phyloP scores from a whole-genome alignment of 345 rosid species.

The Hypericum androsaemum region DNA sequence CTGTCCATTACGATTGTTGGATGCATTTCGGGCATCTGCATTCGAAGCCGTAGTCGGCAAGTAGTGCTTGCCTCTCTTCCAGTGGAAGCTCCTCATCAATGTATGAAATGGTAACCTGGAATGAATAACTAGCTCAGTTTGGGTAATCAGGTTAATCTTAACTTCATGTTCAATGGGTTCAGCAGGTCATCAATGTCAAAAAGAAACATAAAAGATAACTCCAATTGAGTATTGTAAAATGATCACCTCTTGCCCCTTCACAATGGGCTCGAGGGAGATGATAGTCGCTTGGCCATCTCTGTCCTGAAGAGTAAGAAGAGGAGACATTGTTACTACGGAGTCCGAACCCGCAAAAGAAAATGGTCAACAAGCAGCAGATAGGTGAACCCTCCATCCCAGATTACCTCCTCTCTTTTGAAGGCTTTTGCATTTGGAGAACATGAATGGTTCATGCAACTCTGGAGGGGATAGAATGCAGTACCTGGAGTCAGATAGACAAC shows the following conservation, averaged over 20 bases:
- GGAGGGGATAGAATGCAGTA: conserved; percentile 86
- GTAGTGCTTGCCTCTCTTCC: conserved; percentile 52
- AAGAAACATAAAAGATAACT: too few relatives aligned
- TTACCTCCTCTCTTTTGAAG: conserved; percentile 90
- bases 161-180: too few relatives aligned
- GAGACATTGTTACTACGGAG: not conserved
- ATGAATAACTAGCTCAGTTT: conserved; percentile 1
- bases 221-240: too few relatives aligned
- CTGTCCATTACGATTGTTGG: conserved; percentile 17
- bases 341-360: too few relatives aligned
- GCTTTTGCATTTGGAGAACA: conserved; percentile 87
- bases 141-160: too few relatives aligned
- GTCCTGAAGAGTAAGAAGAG: conserved; percentile 33
- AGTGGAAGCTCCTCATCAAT: conserved; percentile 68
- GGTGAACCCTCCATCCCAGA: too few relatives aligned
- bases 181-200: too few relatives aligned
- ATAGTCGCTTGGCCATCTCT: conserved; percentile 84
- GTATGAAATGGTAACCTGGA: conserved; percentile 71
- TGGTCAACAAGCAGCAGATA: too few relatives aligned
- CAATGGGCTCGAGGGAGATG: conserved; percentile 41
- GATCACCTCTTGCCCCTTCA: conserved; percentile 69
- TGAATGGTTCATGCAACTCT: conserved; percentile 93
- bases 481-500: conserved; percentile 29
- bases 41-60: conserved; percentile 72
- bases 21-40: conserved; percentile 67